Evolutionary conservation across 768 basidiomycete genomes (phyloP), one percentile per base, ranked within the genome.

Genomic region (Hericium coralloides): DNA sequence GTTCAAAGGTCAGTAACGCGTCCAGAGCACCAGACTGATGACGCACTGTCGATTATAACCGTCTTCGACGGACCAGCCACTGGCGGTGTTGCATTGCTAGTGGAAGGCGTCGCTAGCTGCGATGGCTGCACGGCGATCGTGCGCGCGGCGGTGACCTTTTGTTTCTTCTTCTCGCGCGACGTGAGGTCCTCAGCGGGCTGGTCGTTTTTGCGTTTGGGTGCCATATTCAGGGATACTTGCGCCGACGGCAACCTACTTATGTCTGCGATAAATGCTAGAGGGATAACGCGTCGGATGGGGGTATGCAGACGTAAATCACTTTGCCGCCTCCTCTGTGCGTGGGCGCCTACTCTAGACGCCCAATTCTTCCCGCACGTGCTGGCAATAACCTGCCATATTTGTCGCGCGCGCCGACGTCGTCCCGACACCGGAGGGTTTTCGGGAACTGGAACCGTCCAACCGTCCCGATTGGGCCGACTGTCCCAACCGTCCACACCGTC

Each of bases 161-260:
- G 71, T 67, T 85, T 91, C 74, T 92, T 92, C 67, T 77, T 81
- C 57, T 85, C 81, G 49, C 82, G 69, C 2, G 72, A 69, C 12
- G 63, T 67, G 12, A 66, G 55, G 51, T 70, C 73, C 1, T 63
- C 63, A 1, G 55, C 48, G 1, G 55, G 22, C 14, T 68, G 64
- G n/a, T 72, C 70, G 38, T 62, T 66, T 55, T 68, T 68, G 56
- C 79, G 73, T 57, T 79, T 79, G 17, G 72, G 69, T 7, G 73
- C 55, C 77, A 79, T 77, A 18, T 48, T 18, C 14, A 52, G 15
- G 8, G 7, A 31, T 26, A 2, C 3, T 26, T 31, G 10, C 0
- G 0, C 31, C 31, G 31, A 31, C 10, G 31, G 31, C 10, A 31
- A 1, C 10, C 10, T 31, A 31, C 10, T 31, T 31, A 31, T 31